These are phyloP conservation scores for Talinum fruticosum DNA, from an alignment of 148 eudicot genomes.

Conservation along the genomic window DNA sequence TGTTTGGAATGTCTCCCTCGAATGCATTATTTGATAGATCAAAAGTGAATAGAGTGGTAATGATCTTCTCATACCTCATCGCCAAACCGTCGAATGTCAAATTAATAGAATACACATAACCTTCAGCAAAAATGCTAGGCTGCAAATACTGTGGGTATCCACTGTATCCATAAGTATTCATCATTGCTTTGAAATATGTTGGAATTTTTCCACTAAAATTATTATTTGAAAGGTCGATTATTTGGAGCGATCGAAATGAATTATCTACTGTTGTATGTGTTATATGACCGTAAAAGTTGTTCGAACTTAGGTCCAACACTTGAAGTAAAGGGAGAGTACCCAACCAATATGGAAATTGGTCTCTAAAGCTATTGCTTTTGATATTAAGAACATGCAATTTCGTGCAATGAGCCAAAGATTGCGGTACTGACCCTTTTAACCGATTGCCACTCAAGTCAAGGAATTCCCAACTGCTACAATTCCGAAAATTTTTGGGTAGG, in stretches of 20 bases:
- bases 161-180: background rate
- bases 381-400: constrained; percentile 4
- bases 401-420: background rate
- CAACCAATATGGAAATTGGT: constrained; percentile 22
- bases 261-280: background rate
- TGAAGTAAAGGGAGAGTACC: constrained; percentile 15
- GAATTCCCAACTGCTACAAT: constrained; percentile 1
- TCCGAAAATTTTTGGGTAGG: constrained; percentile 1
- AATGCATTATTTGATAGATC: constrained; percentile 31
- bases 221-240: constrained; percentile 8
- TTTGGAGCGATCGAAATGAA: constrained; percentile 1
- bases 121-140: background rate
- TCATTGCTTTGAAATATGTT: constrained; percentile 7
- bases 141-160: background rate
- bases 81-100: constrained; percentile 5
- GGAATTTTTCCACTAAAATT: constrained; percentile 4
- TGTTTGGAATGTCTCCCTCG: constrained; percentile 24
- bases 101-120: constrained; percentile 14
- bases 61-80: constrained; percentile 10
- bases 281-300: constrained; percentile 26
- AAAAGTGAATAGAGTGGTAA: constrained; percentile 6
- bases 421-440: constrained; percentile 12
- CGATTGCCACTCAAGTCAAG: constrained; percentile 5
- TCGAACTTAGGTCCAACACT: constrained; percentile 3
- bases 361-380: background rate